Base-by-base conservation (phyloP, 2,329 filamentous ascomycete genomes). In the Neodidymelliopsis sp. region DNA sequence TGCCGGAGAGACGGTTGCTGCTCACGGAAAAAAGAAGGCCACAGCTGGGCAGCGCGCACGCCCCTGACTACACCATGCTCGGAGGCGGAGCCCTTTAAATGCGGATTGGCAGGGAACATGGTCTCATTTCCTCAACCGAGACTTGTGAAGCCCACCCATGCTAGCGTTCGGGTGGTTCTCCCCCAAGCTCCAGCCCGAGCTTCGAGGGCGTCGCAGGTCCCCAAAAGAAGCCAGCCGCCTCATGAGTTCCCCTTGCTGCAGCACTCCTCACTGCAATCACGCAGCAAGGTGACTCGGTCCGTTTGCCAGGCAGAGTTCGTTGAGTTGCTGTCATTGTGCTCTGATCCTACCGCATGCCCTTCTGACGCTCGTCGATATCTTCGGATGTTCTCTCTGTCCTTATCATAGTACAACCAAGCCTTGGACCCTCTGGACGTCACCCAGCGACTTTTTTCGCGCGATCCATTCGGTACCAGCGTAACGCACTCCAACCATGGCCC, bases 401-500 rank as follows among this genome's bases (percentile, higher is more conserved):
- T 57, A 54, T 62, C 62, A 39, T 47, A 56, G 44, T 56, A 52
- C 51, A 54, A 54, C 44, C 62, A 49, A 56, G 50, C 31, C 35
- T 44, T 45, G 47, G 47, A 40, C 47, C 35, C 47, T 50, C 29
- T 20, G 34, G 46, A 43, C 46, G 22, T 43, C 28, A 38, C 27
- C 23, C 22, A 44, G 31, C 24, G 40, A 45, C 36, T 33, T 45
- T 49, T 47, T 27, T 51, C 49, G 41, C 43, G 59, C 60, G 43
- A 46, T 54, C 56, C 46, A 41, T 47, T 53, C 47, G 35, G 57
- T 51, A 60, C 53, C 45, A 50, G 33, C 47, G 40, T 36, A 40
- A 50, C 47, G 24, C 35, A 33, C n/a, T 41, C 39, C 41, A 39
- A 39, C 53, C 53, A 79, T 80, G 78, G 72, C 78, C 44, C 76